Base-by-base conservation (phyloP, 768 basidiomycete species). In the Lentinula boryana region DNA sequence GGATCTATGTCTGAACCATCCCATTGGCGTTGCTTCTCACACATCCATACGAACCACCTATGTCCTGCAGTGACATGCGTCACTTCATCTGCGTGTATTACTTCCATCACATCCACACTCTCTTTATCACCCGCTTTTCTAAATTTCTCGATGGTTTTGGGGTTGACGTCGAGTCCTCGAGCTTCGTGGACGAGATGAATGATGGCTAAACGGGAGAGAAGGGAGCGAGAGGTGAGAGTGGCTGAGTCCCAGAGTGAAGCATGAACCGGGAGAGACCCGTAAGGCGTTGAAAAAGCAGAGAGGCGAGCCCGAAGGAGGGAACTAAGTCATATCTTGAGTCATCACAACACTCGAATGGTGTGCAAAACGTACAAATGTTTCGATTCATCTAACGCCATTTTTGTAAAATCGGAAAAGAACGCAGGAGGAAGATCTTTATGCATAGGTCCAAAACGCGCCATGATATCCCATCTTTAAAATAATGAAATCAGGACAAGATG, bases 111-210 rank as follows among this genome's bases (percentile, higher is more conserved):
- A 15, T 77, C 71, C 46, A 90, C 87, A 46, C 83, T 89, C 58
- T 88, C 87, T 38, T 61, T 62, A 68, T 91, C 89, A 18, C 86
- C 84, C 12, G 85, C 85, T 40, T 80, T 78, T 5, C 82, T 75
- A 67, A 91, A 89, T 58, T 84, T 82, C 63, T 83, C 86, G 58
- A 94, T 91, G 5, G 89, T 91, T 21, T 78, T 78, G 0, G 91
- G 92, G 68, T 94, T 93, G 57, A 92, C 87, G 72, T 93, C 92
- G 16, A 94, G 76, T 4, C 91, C 91, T 31, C 91, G 76, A 2
- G 91, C 90, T 75, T 93, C 91, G 69, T 91, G 90, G 1, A 93
- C 89, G 15, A 93, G 83, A 65, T 92, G 90, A 66, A 95, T 89
- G 70, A 93, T 92, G 1, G 88, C 88, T 40, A 93, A 82, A 12